Conservation (phyloP, 2,329 filamentous ascomycete genomes). For the Aspergillus phoenicis region DNA sequence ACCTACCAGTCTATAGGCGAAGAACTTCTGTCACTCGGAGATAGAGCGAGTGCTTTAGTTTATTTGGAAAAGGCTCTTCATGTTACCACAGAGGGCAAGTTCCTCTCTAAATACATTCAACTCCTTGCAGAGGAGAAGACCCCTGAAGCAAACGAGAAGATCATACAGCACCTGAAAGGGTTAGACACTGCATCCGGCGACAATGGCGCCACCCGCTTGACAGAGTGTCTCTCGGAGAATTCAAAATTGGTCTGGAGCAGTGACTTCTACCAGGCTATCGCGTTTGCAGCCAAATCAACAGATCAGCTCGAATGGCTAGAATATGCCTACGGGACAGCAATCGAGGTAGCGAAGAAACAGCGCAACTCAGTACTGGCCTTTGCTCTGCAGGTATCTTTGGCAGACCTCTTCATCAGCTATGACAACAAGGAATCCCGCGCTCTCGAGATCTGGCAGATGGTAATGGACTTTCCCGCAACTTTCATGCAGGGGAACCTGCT, state of each 20-base stretch:
- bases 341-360: background rate
- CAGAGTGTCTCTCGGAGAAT: background rate
- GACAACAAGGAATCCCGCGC: background rate
- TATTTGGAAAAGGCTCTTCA: background rate
- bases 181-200: background rate
- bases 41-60: background rate
- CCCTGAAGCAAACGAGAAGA: background rate
- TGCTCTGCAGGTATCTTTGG: background rate
- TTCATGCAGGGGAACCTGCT: background rate
- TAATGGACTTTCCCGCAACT: background rate
- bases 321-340: background rate
- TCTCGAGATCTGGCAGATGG: background rate
- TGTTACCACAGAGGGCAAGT: background rate
- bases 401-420: conserved; percentile 1
- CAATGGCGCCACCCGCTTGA: background rate
- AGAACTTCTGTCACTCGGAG: background rate
- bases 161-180: background rate
- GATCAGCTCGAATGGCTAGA: background rate
- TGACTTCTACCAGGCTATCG: background rate
- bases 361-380: background rate
- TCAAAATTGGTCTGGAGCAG: background rate
- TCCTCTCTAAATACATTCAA: background rate
- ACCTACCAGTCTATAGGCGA: background rate
- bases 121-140: background rate
- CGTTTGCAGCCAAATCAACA: background rate